These are phyloP conservation scores for Hypomyces rosellus DNA, from an alignment of 2,329 filamentous ascomycete species.

Conservation along the genomic window DNA sequence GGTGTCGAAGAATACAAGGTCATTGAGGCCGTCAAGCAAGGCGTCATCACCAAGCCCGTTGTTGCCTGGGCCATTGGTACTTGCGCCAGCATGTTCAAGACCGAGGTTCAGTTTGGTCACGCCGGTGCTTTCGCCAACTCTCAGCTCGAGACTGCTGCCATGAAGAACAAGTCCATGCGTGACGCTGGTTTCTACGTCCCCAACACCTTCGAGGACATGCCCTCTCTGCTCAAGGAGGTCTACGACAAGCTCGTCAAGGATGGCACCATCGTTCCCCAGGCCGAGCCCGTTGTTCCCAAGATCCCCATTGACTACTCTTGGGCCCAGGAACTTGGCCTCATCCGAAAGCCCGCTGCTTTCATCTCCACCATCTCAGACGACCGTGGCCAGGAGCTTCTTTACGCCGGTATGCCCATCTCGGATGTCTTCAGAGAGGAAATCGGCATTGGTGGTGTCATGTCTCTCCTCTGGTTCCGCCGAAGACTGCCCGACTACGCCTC, in stretches of 20 bases:
- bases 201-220: slow-evolving; percentile 94
- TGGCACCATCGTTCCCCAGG: slow-evolving; percentile 76
- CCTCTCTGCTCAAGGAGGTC: slow-evolving; percentile 65
- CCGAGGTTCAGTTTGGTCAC: slow-evolving; percentile 98
- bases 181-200: slow-evolving; percentile 93
- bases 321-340: slow-evolving; percentile 98
- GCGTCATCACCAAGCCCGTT: slow-evolving; percentile 94
- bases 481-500: slow-evolving; percentile 92
- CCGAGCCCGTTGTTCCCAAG: slow-evolving; percentile 93
- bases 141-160: slow-evolving; percentile 90
- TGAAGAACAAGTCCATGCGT: slow-evolving; percentile 96
- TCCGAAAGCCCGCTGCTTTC: slow-evolving; percentile 99
- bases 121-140: slow-evolving; percentile 99
- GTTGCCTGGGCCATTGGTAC: slow-evolving; percentile 99
- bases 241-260: slow-evolving; percentile 84
- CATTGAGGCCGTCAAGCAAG: slow-evolving; percentile 93
- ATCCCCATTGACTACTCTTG: slow-evolving; percentile 99
- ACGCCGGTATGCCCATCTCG: slow-evolving; percentile 99
- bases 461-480: slow-evolving; percentile 98
- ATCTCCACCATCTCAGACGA: slow-evolving; percentile 99
- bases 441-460: slow-evolving; percentile 99
- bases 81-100: slow-evolving; percentile 99
- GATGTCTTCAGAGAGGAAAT: slow-evolving; percentile 99
- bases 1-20: slow-evolving; percentile 99
- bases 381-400: slow-evolving; percentile 97